phyloP scores from a whole-genome alignment of 805 yeast species.

The Hemisphaericaspora nanyangensis region DNA sequence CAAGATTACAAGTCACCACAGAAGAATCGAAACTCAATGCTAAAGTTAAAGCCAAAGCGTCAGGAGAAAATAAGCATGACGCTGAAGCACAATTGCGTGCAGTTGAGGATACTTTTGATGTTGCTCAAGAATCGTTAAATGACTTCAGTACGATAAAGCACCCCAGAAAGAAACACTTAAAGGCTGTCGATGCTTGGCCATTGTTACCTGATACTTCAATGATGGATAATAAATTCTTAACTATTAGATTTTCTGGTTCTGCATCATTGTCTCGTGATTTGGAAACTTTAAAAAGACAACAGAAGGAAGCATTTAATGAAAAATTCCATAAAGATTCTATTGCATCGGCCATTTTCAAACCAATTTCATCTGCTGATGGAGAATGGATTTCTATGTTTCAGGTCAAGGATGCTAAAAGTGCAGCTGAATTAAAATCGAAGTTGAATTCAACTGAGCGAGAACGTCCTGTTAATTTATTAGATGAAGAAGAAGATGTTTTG shows the following conservation, averaged over 20 bases:
- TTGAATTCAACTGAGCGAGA: conserved; percentile 40
- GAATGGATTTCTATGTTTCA: conserved; percentile 63
- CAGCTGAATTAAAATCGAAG: conserved; percentile 19
- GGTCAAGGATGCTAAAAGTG: conserved; percentile 20
- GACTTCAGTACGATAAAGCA: conserved; percentile 54
- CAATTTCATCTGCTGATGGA: conserved; percentile 67
- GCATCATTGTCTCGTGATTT: conserved; percentile 46
- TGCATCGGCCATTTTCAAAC: conserved; percentile 65
- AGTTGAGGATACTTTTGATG: conserved; percentile 77
- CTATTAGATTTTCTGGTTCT: conserved; percentile 59
- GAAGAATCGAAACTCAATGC: conserved; percentile 14
- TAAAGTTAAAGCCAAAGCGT: conserved; percentile 18
- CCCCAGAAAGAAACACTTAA: conserved; percentile 70
- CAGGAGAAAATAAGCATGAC: conserved; percentile 37
- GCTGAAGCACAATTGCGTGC: conserved; percentile 61
- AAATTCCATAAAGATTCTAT: conserved; percentile 35
- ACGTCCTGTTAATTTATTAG: conserved; percentile 38
- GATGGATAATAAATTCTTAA: conserved; percentile 72
- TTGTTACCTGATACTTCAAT: conserved; percentile 88
- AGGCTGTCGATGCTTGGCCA: conserved; percentile 75
- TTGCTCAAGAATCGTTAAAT: conserved; percentile 45
- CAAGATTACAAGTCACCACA: conserved; percentile 1
- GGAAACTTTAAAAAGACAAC: conserved; percentile 23
- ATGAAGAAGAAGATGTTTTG: conserved; percentile 40
- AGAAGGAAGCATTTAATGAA: conserved; percentile 24